Conservation (phyloP, 208 protist species). For the Acanthamoeba triangularis region DNA sequence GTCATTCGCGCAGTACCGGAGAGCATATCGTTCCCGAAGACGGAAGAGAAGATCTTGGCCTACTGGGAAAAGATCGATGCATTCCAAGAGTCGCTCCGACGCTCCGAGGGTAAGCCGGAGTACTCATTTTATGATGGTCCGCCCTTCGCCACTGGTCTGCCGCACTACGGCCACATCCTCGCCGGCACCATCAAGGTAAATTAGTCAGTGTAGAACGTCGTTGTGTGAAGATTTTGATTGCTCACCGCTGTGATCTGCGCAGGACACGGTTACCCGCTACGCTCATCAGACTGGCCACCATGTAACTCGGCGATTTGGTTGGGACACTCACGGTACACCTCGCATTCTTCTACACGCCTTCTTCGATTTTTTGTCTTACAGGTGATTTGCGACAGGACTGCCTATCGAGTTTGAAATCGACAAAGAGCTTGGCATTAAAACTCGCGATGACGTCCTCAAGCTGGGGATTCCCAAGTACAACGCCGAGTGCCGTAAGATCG, state of each 20-base stretch:
- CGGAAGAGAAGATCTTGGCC: slow-evolving; percentile 96
- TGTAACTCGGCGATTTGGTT: slow-evolving; percentile 99
- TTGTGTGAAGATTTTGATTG: neutral
- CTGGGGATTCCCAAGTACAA: slow-evolving; percentile 99
- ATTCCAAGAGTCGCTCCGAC: slow-evolving; percentile 97
- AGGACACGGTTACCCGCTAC: slow-evolving; percentile 99
- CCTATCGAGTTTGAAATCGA: slow-evolving; percentile 99
- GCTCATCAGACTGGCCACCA: slow-evolving; percentile 98
- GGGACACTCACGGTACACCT: slow-evolving; percentile 98
- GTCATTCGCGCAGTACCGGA: slow-evolving; percentile 84
- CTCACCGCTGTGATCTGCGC: neutral
- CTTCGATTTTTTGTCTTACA: slow-evolving; percentile 41
- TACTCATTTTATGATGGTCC: slow-evolving; percentile 99
- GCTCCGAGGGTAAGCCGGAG: slow-evolving; percentile 93
- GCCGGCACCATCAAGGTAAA: slow-evolving; percentile 99
- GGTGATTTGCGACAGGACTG: slow-evolving; percentile 96
- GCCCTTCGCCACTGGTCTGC: slow-evolving; percentile 99
- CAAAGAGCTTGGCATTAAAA: slow-evolving; percentile 96
- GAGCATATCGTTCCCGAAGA: slow-evolving; percentile 94
- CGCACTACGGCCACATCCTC: slow-evolving; percentile 99
- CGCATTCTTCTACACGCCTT: neutral
- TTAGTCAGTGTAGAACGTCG: neutral
- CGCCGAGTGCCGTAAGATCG: slow-evolving; percentile 98
- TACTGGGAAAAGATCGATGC: slow-evolving; percentile 98
- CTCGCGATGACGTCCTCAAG: slow-evolving; percentile 96